Evolutionary conservation across 116 monocot species (phyloP).

Genomic region (Cymodocea nodosa): DNA sequence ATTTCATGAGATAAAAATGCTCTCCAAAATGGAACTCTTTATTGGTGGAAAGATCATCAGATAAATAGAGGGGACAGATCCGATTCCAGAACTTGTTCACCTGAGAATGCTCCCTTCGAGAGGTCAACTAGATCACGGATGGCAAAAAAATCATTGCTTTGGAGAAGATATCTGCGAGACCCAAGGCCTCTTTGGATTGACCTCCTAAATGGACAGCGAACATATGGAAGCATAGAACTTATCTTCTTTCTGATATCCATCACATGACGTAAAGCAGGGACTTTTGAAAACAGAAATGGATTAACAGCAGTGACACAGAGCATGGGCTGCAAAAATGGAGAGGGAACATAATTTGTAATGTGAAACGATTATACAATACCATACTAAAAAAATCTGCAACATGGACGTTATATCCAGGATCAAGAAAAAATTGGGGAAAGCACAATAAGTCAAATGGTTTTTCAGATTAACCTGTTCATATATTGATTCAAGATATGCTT

Average conservation of each 20-base stretch:
- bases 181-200: constrained; percentile 70
- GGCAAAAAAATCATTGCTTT: constrained; percentile 95
- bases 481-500: constrained; percentile 88
- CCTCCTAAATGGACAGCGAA: constrained; percentile 65
- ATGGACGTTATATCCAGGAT: too few relatives aligned
- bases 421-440: too few relatives aligned
- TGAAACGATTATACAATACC: not conserved
- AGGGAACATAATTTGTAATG: not conserved
- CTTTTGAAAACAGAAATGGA: constrained; percentile 87
- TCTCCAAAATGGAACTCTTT: not conserved
- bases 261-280: constrained; percentile 79
- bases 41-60: not conserved
- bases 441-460: not conserved
- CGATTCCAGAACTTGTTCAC: constrained; percentile 11
- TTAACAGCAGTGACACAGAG: constrained; percentile 97
- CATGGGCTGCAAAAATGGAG: constrained; percentile 64
- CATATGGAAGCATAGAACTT: constrained; percentile 76
- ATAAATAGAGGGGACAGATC: not conserved
- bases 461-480: constrained; percentile 62
- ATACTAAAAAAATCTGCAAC: too few relatives aligned
- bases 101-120: constrained; percentile 95
- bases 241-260: constrained; percentile 88
- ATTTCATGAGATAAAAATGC: too few relatives aligned
- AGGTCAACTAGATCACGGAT: constrained; percentile 92
- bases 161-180: constrained; percentile 72